phyloP scores from a whole-genome alignment of 2,329 filamentous ascomycete species.

The Diaporthe sp. region DNA sequence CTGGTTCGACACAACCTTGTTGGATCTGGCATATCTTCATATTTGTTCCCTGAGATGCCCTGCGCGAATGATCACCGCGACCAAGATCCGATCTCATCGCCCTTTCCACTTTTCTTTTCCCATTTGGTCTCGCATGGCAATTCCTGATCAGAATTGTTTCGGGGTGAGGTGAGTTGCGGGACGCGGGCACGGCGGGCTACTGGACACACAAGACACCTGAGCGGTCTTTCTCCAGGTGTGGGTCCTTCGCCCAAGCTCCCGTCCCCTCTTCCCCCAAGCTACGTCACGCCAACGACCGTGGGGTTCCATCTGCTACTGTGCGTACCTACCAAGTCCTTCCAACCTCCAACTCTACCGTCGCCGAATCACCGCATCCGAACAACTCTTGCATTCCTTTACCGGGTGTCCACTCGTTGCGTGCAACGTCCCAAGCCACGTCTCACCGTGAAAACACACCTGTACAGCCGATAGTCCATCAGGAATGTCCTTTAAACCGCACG shows the following conservation, averaged over 20 bases:
- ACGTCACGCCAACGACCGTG: neutral
- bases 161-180: neutral
- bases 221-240: neutral
- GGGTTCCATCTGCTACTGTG: neutral
- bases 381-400: neutral
- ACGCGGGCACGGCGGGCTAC: neutral
- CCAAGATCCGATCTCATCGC: neutral
- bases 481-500: constrained; percentile 40
- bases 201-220: neutral
- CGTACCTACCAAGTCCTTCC: neutral
- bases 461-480: neutral
- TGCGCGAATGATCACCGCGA: too few relatives aligned
- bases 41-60: neutral
- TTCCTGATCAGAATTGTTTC: neutral
- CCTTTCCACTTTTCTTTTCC: neutral
- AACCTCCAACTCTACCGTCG: neutral
- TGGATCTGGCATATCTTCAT: neutral
- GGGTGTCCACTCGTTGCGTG: neutral
- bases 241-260: neutral
- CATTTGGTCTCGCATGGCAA: neutral
- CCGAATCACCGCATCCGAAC: neutral
- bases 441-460: neutral
- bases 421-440: neutral
- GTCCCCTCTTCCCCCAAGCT: neutral
- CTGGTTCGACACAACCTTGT: neutral